Evolutionary conservation across 2,329 filamentous ascomycete genomes (phyloP), one percentile per base, ranked within the genome.

Genomic region (Talaromyces funiculosus): DNA sequence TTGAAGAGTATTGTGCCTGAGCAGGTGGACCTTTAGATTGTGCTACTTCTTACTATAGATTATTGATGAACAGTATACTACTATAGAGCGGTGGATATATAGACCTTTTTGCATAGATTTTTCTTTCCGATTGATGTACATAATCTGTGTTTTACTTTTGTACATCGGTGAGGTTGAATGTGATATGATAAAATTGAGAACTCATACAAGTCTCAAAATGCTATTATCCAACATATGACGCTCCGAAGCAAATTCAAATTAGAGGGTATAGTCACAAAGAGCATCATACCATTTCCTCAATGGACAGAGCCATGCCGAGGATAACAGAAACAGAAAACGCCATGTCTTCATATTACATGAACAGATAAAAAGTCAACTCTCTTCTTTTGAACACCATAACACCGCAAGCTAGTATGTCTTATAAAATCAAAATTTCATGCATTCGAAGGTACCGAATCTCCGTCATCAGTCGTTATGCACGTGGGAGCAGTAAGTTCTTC

Each of bases 1-100:
- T 70, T 92, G 68, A 84, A 82, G 71, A 90, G 82, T 63, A 83
- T 87, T 20, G 89, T 93, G n/a, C 82, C 84, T 0, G 90, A 93
- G 75, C 89, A 93, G 74, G 79, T 73, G 56, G 74, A 79, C 64
- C 71, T 82, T 60, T 71, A 64, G 61, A 22, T 26, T 26, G 10
- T 59, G 20, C 10, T 31, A 2, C 5, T 33, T 20, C 24, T 26
- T 51, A 12, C 18, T 20, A 20, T 35, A 51, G n/a, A 51, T 51
- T 35, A n/a, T 51, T 49, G n/a, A 35, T 35, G 29, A 51, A 29
- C 29, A 29, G 9, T 35, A 51, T 16, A 31, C 14, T 24, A n/a
- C 31, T 56, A 31, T 43, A 58, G 38, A 47, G 14, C 26, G 24
- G 24, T 33, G 29, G 12, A 51, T 47, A 33, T 51, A 51, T 35